phyloP scores from a whole-genome alignment of 2,329 filamentous ascomycete species.

The Microcyclospora tardicrescens region DNA sequence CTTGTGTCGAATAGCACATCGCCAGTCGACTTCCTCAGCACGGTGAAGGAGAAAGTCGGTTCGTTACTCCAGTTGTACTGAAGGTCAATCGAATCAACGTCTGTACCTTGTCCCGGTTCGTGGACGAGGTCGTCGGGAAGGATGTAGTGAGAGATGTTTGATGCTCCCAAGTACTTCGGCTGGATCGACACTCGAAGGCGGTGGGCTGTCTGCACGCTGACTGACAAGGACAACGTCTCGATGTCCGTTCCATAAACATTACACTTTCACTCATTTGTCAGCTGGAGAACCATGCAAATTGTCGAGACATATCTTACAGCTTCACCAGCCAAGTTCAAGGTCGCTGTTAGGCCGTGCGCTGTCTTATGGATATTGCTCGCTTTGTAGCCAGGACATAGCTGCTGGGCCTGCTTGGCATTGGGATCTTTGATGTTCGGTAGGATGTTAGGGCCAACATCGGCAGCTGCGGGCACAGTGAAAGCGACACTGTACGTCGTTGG shows the following conservation, averaged over 20 bases:
- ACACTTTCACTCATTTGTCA: slow-evolving; percentile 29
- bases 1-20: slow-evolving; percentile 57
- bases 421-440: slow-evolving; percentile 45
- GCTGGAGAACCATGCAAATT: neutral
- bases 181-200: slow-evolving; percentile 58
- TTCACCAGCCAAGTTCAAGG: slow-evolving; percentile 38
- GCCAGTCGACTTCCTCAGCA: slow-evolving; percentile 44
- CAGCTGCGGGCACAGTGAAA: slow-evolving; percentile 22
- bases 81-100: slow-evolving; percentile 34
- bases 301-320: slow-evolving; percentile 17
- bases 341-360: slow-evolving; percentile 38
- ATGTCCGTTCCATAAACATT: slow-evolving; percentile 70
- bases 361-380: slow-evolving; percentile 38
- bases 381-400: slow-evolving; percentile 45
- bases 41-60: slow-evolving; percentile 44
- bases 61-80: slow-evolving; percentile 44
- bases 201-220: slow-evolving; percentile 41
- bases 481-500: slow-evolving; percentile 18
- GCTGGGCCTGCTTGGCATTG: slow-evolving; percentile 48
- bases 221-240: slow-evolving; percentile 49
- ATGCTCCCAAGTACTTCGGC: slow-evolving; percentile 44
- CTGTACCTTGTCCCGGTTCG: slow-evolving; percentile 34
- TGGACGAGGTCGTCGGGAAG: slow-evolving; percentile 52
- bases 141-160: slow-evolving; percentile 37
- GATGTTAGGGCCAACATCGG: slow-evolving; percentile 28